phyloP scores from a whole-genome alignment of 78 protist genomes.

The Dictyostelium brefeldianum region DNA sequence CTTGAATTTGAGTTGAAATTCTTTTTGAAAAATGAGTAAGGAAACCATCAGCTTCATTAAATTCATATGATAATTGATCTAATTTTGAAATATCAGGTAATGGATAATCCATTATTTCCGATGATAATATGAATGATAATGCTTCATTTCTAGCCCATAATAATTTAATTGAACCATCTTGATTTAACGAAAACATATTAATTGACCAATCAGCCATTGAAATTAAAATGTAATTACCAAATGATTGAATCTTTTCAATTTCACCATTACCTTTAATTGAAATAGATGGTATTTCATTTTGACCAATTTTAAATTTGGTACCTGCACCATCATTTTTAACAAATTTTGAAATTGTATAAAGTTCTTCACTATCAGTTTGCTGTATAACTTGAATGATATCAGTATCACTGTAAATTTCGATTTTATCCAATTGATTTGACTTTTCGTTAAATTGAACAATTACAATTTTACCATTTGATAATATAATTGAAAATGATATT shows the following conservation, averaged over 20 bases:
- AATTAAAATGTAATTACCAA: neutral
- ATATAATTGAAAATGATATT: no score
- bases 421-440: no score
- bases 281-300: neutral
- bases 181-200: constrained; percentile 7
- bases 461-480: no score
- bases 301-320: neutral
- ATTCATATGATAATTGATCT: constrained; percentile 46
- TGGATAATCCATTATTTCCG: constrained; percentile 40
- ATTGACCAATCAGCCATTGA: constrained; percentile 47
- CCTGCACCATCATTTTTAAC: no score
- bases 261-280: neutral
- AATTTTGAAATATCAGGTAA: constrained; percentile 29
- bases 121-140: constrained; percentile 19
- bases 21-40: constrained; percentile 33
- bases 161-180: neutral
- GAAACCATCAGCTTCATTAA: constrained; percentile 22
- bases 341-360: no score
- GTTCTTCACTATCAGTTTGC: no score
- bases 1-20: constrained; percentile 16
- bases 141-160: constrained; percentile 56
- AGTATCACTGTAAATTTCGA: no score
- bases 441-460: no score
- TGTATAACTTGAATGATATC: no score
- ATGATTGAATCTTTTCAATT: neutral